Conservation (phyloP, 2,329 filamentous ascomycete genomes). For the Hymenoscyphus infarciens region DNA sequence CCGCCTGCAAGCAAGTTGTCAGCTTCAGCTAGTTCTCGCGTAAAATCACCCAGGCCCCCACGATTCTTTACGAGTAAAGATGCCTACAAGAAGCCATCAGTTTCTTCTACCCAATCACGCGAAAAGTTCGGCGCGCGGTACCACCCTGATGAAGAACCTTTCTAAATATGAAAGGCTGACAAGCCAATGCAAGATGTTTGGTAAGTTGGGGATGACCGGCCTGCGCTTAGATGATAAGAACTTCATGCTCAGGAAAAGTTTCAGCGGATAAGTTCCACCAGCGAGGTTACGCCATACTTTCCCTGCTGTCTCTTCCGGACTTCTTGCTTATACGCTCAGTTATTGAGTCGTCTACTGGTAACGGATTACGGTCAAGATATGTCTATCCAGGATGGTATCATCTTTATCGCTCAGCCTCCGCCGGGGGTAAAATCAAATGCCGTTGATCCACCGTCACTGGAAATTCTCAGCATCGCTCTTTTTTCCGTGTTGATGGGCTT, state of each 20-base stretch:
- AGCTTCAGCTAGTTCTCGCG: not conserved
- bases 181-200: not conserved
- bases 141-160: not conserved
- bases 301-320: not conserved
- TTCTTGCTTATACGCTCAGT: not conserved
- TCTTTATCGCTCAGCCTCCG: conserved; percentile 5
- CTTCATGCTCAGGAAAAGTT: not conserved
- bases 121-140: not conserved
- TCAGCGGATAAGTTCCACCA: not conserved
- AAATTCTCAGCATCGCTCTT: conserved; percentile 6
- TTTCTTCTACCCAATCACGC: not conserved
- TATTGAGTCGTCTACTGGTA: not conserved
- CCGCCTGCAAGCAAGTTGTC: too few relatives aligned
- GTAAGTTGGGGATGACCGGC: not conserved
- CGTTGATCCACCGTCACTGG: conserved; percentile 6
- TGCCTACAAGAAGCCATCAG: not conserved
- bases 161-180: not conserved
- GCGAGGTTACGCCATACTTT: not conserved
- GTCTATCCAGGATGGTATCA: not conserved
- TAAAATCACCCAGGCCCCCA: not conserved
- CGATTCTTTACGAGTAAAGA: too few relatives aligned
- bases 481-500: conserved; percentile 9
- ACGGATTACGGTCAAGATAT: not conserved
- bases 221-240: not conserved
- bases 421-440: conserved; percentile 7